phyloP scores from a whole-genome alignment of 176 grass and related monocot species.

The Cocos nucifera region DNA sequence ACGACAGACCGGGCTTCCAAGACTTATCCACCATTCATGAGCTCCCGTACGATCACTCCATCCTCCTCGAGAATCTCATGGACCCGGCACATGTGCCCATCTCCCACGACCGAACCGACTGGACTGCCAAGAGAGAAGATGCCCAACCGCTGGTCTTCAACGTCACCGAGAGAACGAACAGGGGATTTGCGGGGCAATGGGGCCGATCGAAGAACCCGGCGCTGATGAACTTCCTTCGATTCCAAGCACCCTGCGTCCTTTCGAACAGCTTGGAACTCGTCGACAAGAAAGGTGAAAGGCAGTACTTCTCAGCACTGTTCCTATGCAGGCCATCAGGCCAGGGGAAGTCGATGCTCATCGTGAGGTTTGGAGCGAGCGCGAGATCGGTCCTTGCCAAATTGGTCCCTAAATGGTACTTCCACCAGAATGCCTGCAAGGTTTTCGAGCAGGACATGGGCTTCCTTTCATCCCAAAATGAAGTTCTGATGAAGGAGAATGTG shows the following conservation, averaged over 20 bases:
- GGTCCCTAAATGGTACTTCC: constrained; percentile 54
- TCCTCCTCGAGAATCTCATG: constrained; percentile 96
- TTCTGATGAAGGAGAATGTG: constrained; percentile 67
- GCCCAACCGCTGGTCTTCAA: constrained; percentile 77
- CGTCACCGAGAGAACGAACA: constrained; percentile 45
- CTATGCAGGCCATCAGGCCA: constrained; percentile 70
- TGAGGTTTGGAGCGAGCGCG: constrained; percentile 46
- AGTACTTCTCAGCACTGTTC: constrained; percentile 69
- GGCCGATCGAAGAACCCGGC: constrained; percentile 21
- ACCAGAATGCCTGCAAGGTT: constrained; percentile 78
- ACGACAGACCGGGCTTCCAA: constrained; percentile 51
- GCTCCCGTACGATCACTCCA: constrained; percentile 97
- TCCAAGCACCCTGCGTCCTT: constrained; percentile 69
- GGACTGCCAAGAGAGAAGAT: constrained; percentile 76
- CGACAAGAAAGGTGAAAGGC: constrained; percentile 44
- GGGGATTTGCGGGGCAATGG: constrained; percentile 75
- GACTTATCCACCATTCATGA: constrained; percentile 73
- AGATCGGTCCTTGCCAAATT: constrained; percentile 24
- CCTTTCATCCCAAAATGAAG: constrained; percentile 93
- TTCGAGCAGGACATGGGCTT: constrained; percentile 99
- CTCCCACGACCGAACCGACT: constrained; percentile 96
- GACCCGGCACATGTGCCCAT: constrained; percentile 92
- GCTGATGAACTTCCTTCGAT: constrained; percentile 50
- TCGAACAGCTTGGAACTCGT: constrained; percentile 54
- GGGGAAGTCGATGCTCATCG: constrained; percentile 77